Evolutionary conservation across 805 yeast genomes (phyloP).

Genomic region (Metschnikowia kunwiensis): DNA sequence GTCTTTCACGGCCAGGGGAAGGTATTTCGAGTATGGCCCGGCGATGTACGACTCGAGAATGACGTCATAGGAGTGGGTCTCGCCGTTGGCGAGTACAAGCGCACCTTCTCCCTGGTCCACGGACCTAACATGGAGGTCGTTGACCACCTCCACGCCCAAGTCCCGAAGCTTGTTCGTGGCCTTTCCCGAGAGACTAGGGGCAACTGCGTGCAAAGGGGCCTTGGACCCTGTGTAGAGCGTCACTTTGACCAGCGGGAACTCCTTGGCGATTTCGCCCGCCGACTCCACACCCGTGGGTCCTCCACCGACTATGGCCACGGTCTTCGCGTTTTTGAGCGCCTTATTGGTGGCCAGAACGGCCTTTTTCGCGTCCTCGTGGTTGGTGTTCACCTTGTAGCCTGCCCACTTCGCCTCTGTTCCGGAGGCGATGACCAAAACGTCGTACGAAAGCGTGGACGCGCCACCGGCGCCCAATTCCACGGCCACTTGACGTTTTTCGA

Average conservation of each 20-base stretch:
- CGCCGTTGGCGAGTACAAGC: slow-evolving; percentile 21
- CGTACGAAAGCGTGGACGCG: slow-evolving; percentile 20
- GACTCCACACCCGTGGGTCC: slow-evolving; percentile 40
- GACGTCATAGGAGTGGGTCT: slow-evolving; percentile 24
- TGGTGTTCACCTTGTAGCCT: slow-evolving; percentile 27
- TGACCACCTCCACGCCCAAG: slow-evolving; percentile 17
- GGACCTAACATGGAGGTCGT: slow-evolving; percentile 3
- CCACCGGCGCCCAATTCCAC: slow-evolving; percentile 12
- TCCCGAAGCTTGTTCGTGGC: slow-evolving; percentile 12
- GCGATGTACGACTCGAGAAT: slow-evolving; percentile 26
- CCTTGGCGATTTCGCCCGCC: slow-evolving; percentile 35
- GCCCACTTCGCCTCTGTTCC: slow-evolving; percentile 26
- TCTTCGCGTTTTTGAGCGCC: slow-evolving; percentile 21
- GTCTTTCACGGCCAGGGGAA: slow-evolving; percentile 25
- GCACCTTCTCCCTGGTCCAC: slow-evolving; percentile 16
- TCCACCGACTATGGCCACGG: slow-evolving; percentile 39
- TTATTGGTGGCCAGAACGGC: slow-evolving; percentile 18
- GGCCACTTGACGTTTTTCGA: slow-evolving; percentile 20
- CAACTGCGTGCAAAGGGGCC: slow-evolving; percentile 9
- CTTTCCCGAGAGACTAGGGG: slow-evolving; percentile 1
- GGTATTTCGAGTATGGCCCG: slow-evolving; percentile 34
- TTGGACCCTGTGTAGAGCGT: slow-evolving; percentile 23
- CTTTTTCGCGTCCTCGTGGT: slow-evolving; percentile 15
- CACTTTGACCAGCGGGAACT: slow-evolving; percentile 19
- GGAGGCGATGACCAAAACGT: slow-evolving; percentile 34